phyloP scores from a whole-genome alignment of 768 basidiomycete species.

The Pleurotus eryngii region DNA sequence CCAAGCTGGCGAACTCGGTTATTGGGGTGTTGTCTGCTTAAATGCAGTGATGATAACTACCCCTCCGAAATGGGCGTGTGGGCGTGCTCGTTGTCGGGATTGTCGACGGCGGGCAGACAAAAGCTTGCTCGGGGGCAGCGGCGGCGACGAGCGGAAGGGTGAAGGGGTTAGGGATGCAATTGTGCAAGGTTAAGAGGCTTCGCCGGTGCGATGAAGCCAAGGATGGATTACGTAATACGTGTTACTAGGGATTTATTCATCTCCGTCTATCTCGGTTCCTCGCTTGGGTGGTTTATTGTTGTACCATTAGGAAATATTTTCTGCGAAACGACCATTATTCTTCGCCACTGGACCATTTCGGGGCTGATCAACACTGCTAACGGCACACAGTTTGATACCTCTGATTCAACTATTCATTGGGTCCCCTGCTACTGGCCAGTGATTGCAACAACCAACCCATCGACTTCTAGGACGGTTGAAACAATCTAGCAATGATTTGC shows the following conservation, averaged over 20 bases:
- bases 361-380: no score
- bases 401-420: no score
- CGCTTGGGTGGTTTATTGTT: slow-evolving; percentile 3
- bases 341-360: no score
- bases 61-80: background rate
- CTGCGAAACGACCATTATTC: background rate
- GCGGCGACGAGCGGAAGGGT: background rate
- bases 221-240: slow-evolving; percentile 2
- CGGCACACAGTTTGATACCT: no score
- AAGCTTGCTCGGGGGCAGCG: background rate
- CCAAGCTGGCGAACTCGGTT: background rate
- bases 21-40: background rate
- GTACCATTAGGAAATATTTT: slow-evolving; percentile 1
- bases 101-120: background rate
- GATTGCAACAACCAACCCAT: no score
- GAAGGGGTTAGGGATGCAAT: background rate
- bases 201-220: background rate
- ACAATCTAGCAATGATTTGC: no score
- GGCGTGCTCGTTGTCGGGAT: background rate
- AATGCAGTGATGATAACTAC: slow-evolving; percentile 1
- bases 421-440: no score
- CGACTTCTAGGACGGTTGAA: no score
- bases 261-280: slow-evolving; percentile 9
- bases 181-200: background rate
- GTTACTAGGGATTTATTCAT: slow-evolving; percentile 3